Conservation (phyloP, 257 asterid species). For the Penstemon davidsonii region DNA sequence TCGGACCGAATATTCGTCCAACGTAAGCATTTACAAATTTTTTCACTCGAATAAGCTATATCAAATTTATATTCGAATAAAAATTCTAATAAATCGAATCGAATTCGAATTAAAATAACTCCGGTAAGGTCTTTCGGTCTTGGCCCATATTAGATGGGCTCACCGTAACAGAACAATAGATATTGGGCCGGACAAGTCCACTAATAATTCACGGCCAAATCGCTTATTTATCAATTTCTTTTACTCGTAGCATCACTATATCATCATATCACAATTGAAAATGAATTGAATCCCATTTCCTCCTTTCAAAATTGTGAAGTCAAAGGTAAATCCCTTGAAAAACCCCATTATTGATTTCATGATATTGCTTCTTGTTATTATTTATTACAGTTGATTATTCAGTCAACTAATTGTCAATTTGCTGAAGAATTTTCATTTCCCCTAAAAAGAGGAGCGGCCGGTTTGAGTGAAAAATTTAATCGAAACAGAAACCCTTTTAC, state of each 20-base stretch:
- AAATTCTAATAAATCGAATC: no score
- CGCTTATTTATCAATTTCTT: background rate
- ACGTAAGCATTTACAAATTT: no score
- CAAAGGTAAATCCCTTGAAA: slow-evolving; percentile 37
- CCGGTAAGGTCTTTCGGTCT: no score
- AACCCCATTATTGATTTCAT: slow-evolving; percentile 1
- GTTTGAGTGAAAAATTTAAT: background rate
- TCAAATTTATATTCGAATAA: no score
- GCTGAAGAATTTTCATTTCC: background rate
- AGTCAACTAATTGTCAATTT: slow-evolving; percentile 32
- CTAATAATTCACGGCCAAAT: background rate
- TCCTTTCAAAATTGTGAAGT: slow-evolving; percentile 33
- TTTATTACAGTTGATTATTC: slow-evolving; percentile 4
- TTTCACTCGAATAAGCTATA: no score
- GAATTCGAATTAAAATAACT: no score
- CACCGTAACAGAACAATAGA: no score
- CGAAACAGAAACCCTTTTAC: background rate
- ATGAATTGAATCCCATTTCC: background rate
- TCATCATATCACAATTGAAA: background rate
- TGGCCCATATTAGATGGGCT: no score
- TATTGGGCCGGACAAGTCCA: background rate
- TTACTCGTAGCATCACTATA: background rate
- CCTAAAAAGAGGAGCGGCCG: background rate
- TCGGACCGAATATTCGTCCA: no score
- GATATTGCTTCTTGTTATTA: slow-evolving; percentile 11